These are phyloP conservation scores for Dictyostelium citrinum DNA, from an alignment of 78 protist species.

Conservation along the genomic window DNA sequence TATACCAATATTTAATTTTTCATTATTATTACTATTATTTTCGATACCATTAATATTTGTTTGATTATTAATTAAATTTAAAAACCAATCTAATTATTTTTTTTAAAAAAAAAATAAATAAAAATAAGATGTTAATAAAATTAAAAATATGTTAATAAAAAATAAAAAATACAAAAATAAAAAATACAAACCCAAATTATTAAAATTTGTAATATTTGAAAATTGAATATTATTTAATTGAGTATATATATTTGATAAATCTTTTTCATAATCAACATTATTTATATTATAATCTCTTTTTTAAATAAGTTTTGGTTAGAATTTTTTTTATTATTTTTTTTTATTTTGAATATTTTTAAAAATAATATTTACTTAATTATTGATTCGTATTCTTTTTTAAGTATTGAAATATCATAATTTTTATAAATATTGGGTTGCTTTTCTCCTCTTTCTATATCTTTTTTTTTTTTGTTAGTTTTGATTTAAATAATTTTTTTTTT, in stretches of 20 bases:
- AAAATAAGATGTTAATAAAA: too few species aligned
- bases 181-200: background rate
- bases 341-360: background rate
- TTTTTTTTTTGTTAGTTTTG: too few species aligned
- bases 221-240: conserved; percentile 29
- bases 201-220: background rate
- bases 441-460: background rate
- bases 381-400: conserved; percentile 60
- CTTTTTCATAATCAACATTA: conserved; percentile 17
- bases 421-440: conserved; percentile 1
- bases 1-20: conserved; percentile 21
- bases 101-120: background rate
- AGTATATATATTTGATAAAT: conserved; percentile 20
- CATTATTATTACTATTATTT: conserved; percentile 16
- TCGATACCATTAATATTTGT: background rate
- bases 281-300: background rate
- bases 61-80: background rate
- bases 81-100: conserved; percentile 14
- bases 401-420: conserved; percentile 21
- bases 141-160: background rate
- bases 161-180: background rate
- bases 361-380: conserved; percentile 18
- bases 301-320: background rate
- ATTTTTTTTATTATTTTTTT: background rate
- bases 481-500: background rate